Evolutionary conservation across 306 rosid species (phyloP).

Genomic region (Trichosanthes truncata): DNA sequence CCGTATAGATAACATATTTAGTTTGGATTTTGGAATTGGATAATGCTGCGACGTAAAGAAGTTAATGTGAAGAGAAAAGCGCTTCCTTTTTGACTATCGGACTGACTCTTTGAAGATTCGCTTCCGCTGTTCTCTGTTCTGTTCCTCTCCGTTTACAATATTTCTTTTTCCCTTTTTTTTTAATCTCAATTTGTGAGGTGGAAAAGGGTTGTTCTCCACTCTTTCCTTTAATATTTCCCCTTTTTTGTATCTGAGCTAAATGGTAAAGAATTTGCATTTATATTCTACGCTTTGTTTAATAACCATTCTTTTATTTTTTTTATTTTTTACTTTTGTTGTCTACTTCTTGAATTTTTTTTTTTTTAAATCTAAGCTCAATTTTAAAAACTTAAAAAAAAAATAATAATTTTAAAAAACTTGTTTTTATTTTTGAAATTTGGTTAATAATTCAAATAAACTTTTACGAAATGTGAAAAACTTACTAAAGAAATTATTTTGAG

Average conservation of each 20-base stretch:
- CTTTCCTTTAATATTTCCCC: not conserved
- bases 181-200: not conserved
- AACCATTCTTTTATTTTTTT: too few species aligned
- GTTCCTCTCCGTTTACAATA: not conserved
- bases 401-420: too few species aligned
- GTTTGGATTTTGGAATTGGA: not conserved
- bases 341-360: too few species aligned
- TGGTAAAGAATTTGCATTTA: not conserved
- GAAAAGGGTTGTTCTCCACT: not conserved
- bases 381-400: too few species aligned
- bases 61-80: conserved; percentile 1
- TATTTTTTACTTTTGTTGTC: too few species aligned
- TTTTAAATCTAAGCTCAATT: too few species aligned
- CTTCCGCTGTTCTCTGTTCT: not conserved
- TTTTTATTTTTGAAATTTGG: too few species aligned
- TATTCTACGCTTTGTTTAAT: too few species aligned
- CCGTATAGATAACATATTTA: not conserved
- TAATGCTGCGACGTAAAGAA: not conserved
- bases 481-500: too few species aligned
- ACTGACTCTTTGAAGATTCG: not conserved
- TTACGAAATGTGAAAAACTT: too few species aligned
- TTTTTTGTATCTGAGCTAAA: not conserved
- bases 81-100: conserved; percentile 1
- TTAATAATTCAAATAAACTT: too few species aligned
- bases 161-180: not conserved